Conservation (phyloP, 805 yeast genomes). For the Candida lessepsii region DNA sequence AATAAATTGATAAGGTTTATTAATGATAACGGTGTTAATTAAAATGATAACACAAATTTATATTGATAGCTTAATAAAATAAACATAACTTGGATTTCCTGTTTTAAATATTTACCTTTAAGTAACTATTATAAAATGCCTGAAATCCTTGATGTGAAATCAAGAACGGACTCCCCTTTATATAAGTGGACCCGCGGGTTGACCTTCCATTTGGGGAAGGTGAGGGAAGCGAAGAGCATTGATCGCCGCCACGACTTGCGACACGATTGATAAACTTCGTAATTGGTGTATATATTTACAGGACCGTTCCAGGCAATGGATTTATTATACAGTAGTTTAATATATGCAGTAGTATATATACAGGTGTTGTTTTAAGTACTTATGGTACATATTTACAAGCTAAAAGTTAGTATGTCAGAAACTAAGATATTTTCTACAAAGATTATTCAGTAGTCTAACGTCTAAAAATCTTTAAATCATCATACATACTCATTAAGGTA, state of each 20-base stretch:
- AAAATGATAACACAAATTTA: constrained; percentile 11
- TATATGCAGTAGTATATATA: not conserved
- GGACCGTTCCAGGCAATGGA: too few relatives aligned
- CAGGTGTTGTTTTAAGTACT: not conserved
- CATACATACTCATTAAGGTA: too few relatives aligned
- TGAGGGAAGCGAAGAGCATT: not conserved
- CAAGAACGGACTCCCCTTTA: not conserved
- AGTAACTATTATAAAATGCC: constrained; percentile 5
- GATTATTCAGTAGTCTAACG: constrained; percentile 20
- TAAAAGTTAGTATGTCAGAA: constrained; percentile 12
- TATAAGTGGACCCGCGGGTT: constrained; percentile 2
- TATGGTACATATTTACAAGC: constrained; percentile 1
- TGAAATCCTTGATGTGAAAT: constrained; percentile 5
- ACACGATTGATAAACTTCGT: not conserved
- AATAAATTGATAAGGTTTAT: too few relatives aligned
- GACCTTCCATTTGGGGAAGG: constrained; percentile 1
- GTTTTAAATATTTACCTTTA: constrained; percentile 3
- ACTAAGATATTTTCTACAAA: constrained; percentile 16
- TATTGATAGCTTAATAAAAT: constrained; percentile 11
- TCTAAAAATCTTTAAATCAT: constrained; percentile 16
- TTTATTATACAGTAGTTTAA: too few relatives aligned
- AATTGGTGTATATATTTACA: too few relatives aligned
- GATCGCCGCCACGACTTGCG: not conserved
- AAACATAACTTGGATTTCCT: constrained; percentile 9
- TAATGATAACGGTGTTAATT: too few relatives aligned